phyloP scores from a whole-genome alignment of 768 basidiomycete genomes.

The Clitopilus passeckerianus region DNA sequence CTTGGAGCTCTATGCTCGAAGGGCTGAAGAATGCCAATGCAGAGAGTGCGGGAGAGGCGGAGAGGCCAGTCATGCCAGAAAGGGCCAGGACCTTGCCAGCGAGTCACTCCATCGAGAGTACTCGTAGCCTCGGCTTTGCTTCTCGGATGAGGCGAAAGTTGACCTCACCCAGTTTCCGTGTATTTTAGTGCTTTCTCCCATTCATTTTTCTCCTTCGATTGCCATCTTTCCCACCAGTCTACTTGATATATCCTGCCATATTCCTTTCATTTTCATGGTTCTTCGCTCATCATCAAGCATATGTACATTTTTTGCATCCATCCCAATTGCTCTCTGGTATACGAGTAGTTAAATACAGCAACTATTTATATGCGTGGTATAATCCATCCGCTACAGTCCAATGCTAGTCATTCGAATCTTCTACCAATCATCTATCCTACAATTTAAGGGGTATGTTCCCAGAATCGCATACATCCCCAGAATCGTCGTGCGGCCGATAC shows the following conservation, averaged over 20 bases:
- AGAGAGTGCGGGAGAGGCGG: not conserved
- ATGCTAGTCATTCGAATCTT: not conserved
- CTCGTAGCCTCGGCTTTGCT: conserved; percentile 1
- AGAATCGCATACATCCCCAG: not conserved
- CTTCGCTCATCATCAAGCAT: not conserved
- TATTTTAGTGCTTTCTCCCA: conserved; percentile 2
- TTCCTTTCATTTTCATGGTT: not conserved
- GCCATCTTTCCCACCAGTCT: too few species aligned
- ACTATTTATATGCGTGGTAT: not conserved
- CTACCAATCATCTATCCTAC: not conserved
- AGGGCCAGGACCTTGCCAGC: not conserved
- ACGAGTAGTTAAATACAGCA: not conserved
- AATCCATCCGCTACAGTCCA: not conserved
- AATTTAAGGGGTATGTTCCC: not conserved
- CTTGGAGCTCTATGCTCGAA: conserved; percentile 41
- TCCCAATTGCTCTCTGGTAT: not conserved
- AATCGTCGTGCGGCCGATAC: not conserved
- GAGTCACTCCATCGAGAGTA: not conserved
- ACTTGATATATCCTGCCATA: not conserved
- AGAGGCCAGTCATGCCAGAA: not conserved
- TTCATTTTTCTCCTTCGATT: not conserved
- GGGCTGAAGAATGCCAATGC: conserved; percentile 16
- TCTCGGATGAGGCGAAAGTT: conserved; percentile 8
- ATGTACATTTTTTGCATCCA: not conserved
- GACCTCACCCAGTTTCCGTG: conserved; percentile 9